These are phyloP conservation scores for Metarhizium album DNA, from an alignment of 2,329 filamentous ascomycete genomes.

Conservation along the genomic window DNA sequence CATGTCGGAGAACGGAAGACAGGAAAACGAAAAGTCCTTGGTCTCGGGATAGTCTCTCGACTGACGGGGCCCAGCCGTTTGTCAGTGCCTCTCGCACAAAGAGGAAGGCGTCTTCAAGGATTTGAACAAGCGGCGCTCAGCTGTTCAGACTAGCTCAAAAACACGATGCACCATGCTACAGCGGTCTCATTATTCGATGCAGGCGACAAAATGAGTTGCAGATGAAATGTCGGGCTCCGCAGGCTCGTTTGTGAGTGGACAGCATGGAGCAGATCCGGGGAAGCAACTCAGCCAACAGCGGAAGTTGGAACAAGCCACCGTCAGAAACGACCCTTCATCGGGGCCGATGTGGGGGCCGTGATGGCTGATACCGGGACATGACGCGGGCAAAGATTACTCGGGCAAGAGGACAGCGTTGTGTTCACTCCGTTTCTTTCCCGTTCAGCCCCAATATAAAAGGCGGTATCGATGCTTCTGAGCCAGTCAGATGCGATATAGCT, in stretches of 20 bases:
- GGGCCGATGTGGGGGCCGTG: constrained; percentile 1
- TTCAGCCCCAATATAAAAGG: neutral
- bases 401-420: neutral
- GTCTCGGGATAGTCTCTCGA: neutral
- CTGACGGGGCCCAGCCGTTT: too few relatives aligned
- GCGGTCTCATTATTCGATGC: neutral
- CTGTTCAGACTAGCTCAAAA: neutral
- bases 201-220: neutral
- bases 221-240: neutral
- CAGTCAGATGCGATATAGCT: neutral
- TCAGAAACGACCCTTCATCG: neutral
- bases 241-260: neutral
- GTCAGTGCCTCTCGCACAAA: neutral
- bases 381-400: neutral
- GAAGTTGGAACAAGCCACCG: neutral
- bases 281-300: neutral
- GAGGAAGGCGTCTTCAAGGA: neutral
- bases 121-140: neutral
- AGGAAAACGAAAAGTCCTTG: neutral
- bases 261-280: neutral
- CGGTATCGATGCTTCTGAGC: neutral
- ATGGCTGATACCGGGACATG: neutral
- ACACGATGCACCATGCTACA: neutral
- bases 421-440: neutral
- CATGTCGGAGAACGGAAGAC: neutral